Evolutionary conservation across 345 rosid species (phyloP).

Genomic region (Citrus medica): DNA sequence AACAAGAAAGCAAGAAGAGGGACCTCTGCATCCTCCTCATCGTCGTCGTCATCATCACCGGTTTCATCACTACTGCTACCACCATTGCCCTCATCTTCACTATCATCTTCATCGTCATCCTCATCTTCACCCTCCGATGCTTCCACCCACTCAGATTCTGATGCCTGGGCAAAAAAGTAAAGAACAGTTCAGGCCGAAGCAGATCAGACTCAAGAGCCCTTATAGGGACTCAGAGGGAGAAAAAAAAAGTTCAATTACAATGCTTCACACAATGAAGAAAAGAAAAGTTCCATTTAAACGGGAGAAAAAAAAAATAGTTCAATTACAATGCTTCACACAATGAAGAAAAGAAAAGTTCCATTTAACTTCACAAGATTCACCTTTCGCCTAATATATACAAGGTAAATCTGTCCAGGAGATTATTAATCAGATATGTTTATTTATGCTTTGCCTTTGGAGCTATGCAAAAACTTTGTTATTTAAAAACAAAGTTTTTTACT

Average conservation of each 20-base stretch:
- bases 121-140: conserved; percentile 84
- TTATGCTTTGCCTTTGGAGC: not conserved
- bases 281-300: not conserved
- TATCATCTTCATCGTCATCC: conserved; percentile 59
- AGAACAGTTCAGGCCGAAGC: not conserved
- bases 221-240: not conserved
- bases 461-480: not conserved
- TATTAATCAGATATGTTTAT: not conserved
- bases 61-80: conserved; percentile 49
- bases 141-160: conserved; percentile 92
- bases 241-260: not conserved
- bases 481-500: too few species aligned
- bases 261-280: not conserved
- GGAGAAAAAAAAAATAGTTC: not conserved
- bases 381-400: not conserved
- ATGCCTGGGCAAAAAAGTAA: conserved; percentile 44
- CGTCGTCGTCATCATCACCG: conserved; percentile 35
- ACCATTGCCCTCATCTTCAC: conserved; percentile 50
- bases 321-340: conserved; percentile 1
- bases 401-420: not conserved
- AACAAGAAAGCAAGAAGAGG: conserved; percentile 16
- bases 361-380: not conserved
- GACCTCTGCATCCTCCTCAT: conserved; percentile 45
- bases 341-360: not conserved
- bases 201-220: conserved; percentile 5